Conservation (phyloP, 2,329 filamentous ascomycete species). For the Raffaelea deltoideospora region DNA sequence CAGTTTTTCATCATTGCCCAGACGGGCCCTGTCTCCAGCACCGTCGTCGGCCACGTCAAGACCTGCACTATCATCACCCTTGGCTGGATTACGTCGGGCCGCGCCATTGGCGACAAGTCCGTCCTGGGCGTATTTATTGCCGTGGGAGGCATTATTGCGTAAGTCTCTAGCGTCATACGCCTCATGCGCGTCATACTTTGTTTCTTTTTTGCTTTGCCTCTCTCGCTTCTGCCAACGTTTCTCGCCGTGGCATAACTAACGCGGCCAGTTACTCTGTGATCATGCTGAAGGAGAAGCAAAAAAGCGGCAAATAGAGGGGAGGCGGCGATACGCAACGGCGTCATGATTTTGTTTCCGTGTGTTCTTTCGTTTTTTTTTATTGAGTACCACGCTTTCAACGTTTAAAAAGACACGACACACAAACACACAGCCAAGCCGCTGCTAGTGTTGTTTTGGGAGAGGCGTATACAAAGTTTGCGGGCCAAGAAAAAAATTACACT, state of each 20-base stretch:
- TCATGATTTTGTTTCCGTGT: neutral
- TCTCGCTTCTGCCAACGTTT: too few relatives aligned
- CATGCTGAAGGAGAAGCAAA: constrained; percentile 15
- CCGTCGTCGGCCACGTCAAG: constrained; percentile 51
- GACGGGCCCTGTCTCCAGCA: constrained; percentile 48
- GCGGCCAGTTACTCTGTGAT: constrained; percentile 15
- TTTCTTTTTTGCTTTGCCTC: neutral
- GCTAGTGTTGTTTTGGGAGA: too few relatives aligned
- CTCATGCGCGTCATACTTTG: too few relatives aligned
- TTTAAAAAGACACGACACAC: too few relatives aligned
- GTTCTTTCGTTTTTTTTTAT: neutral
- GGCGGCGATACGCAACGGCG: neutral
- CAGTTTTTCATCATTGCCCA: constrained; percentile 48
- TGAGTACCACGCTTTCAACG: too few relatives aligned
- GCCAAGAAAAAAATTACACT: too few relatives aligned
- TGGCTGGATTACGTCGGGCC: constrained; percentile 42
- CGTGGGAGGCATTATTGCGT: constrained; percentile 41
- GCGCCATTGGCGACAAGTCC: constrained; percentile 39
- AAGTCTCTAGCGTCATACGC: too few relatives aligned
- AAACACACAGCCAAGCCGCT: neutral
- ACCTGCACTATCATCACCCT: constrained; percentile 50
- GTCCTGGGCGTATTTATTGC: constrained; percentile 39
- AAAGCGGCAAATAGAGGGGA: constrained; percentile 2
- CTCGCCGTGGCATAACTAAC: too few relatives aligned
- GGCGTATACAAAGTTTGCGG: too few relatives aligned